A percentile compares a stretch with the other conserved stretches of the same genome.
Evolutionary conservation across 2,329 filamentous ascomycete genomes (phyloP).

Genomic region (Lomentospora prolificans): DNA sequence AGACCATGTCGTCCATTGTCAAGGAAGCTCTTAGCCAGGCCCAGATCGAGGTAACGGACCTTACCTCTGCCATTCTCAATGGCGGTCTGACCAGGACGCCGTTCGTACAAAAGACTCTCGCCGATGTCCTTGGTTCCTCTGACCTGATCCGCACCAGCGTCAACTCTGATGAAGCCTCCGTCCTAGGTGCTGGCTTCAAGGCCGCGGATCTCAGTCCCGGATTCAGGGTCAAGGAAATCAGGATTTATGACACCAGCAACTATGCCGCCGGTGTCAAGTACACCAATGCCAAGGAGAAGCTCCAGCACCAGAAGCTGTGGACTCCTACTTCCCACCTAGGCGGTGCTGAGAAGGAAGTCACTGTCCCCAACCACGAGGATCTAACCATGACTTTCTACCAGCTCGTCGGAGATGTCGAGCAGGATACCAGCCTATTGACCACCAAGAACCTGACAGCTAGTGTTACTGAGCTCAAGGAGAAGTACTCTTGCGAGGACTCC

Average conservation of each 20-base stretch:
- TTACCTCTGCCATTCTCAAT: slow-evolving; percentile 88
- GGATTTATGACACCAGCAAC: slow-evolving; percentile 63
- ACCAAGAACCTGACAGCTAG: slow-evolving; percentile 82
- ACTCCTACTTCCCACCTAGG: slow-evolving; percentile 66
- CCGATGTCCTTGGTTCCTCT: slow-evolving; percentile 59
- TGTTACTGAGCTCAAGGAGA: slow-evolving; percentile 66
- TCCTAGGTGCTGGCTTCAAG: slow-evolving; percentile 91
- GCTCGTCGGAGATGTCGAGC: slow-evolving; percentile 48
- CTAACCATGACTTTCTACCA: slow-evolving; percentile 76
- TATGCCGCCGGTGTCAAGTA: slow-evolving; percentile 73
- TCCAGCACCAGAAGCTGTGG: slow-evolving; percentile 75
- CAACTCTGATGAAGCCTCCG: slow-evolving; percentile 92
- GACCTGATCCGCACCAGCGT: slow-evolving; percentile 87
- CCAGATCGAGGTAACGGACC: slow-evolving; percentile 60
- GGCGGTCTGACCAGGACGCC: slow-evolving; percentile 85
- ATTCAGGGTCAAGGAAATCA: slow-evolving; percentile 97
- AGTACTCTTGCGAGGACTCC: slow-evolving; percentile 63
- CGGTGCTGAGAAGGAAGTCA: slow-evolving; percentile 68
- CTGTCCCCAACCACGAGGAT: slow-evolving; percentile 73
- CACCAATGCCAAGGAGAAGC: slow-evolving; percentile 56
- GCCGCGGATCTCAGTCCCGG: slow-evolving; percentile 85
- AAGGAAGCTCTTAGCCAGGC: slow-evolving; percentile 65
- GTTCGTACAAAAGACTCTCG: slow-evolving; percentile 84
- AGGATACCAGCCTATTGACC: slow-evolving; percentile 54
- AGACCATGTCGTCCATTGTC: slow-evolving; percentile 60